These are phyloP conservation scores for Penicillium verhagenii DNA, from an alignment of 495 filamentous ascomycete genomes.

Conservation along the genomic window DNA sequence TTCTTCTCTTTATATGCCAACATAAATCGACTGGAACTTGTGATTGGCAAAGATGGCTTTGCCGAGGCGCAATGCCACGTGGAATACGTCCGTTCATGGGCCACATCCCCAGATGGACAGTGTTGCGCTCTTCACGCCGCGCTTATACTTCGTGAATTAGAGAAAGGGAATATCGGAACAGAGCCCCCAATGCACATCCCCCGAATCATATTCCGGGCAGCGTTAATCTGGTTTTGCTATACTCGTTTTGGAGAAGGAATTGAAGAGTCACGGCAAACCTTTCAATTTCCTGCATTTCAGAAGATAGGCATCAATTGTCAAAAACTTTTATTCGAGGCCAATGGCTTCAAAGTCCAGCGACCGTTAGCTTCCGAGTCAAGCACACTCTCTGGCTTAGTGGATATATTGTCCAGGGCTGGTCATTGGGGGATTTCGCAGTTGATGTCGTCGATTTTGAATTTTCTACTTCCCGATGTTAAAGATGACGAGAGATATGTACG, in stretches of 20 bases:
- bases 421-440: conserved; percentile 9
- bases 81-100: conserved; percentile 13
- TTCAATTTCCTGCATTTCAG: conserved; percentile 10
- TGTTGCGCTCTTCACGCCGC: conserved; percentile 20
- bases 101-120: conserved; percentile 14
- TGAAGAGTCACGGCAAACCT: not conserved
- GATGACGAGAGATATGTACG: not conserved
- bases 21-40: conserved; percentile 29
- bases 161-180: conserved; percentile 11
- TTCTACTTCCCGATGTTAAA: not conserved
- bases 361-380: conserved; percentile 13
- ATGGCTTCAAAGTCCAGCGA: conserved; percentile 6
- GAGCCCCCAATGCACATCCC: conserved; percentile 22
- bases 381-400: conserved; percentile 11
- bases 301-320: conserved; percentile 8
- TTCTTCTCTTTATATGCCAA: conserved; percentile 31
- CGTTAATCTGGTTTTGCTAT: conserved; percentile 15
- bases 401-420: conserved; percentile 13
- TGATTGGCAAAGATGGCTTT: conserved; percentile 25
- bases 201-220: conserved; percentile 16
- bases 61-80: conserved; percentile 4
- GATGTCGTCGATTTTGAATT: not conserved
- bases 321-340: conserved; percentile 12
- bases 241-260: conserved; percentile 6
- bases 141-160: conserved; percentile 17